phyloP scores from a whole-genome alignment of 441 rosid species.

The Corymbia citriodora region DNA sequence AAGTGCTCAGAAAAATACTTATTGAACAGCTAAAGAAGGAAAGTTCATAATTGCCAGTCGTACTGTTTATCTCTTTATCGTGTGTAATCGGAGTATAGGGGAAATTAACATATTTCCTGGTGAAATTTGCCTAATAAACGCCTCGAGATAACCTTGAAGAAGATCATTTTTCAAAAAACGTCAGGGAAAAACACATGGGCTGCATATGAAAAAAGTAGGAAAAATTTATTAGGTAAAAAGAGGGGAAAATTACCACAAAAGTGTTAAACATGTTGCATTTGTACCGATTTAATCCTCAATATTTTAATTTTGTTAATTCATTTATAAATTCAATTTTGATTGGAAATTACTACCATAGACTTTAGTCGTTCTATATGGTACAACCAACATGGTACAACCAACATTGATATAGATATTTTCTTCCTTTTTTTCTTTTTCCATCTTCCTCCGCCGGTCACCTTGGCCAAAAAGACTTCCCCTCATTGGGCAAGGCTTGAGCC shows the following conservation, averaged over 20 bases:
- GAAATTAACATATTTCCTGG: neutral
- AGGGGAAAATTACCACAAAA: neutral
- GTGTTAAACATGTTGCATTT: too few species aligned
- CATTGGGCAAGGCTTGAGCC: fast-evolving
- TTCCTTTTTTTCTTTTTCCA: too few species aligned
- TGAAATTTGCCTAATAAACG: neutral
- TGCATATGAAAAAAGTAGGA: neutral
- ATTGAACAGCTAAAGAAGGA: neutral
- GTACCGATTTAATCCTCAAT: too few species aligned
- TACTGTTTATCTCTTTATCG: neutral
- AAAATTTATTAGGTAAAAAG: neutral
- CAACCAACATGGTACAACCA: too few species aligned
- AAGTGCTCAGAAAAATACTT: neutral
- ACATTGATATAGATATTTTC: too few species aligned
- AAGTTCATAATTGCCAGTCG: neutral
- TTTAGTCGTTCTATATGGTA: fast-evolving
- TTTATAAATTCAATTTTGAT: too few species aligned
- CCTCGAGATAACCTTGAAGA: neutral
- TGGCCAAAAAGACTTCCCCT: neutral
- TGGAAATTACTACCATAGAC: too few species aligned
- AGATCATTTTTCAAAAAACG: neutral
- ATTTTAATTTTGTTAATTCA: too few species aligned
- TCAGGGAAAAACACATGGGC: neutral
- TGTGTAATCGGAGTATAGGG: neutral
- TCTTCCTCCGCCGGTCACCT: neutral